Conservation (phyloP, 2,329 filamentous ascomycete species). For the Beauveria bassiana region DNA sequence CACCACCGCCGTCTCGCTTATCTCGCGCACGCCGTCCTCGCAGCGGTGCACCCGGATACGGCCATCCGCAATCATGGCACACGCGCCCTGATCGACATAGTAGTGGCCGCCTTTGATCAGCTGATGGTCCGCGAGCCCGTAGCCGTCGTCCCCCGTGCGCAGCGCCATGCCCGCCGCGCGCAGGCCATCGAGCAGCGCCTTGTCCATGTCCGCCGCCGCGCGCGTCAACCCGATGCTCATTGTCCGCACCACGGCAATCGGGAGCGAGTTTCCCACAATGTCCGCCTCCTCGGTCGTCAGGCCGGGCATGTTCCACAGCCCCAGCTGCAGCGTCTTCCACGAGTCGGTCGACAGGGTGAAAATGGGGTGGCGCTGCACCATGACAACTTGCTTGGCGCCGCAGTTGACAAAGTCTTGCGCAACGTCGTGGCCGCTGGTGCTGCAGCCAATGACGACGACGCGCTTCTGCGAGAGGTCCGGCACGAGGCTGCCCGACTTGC, state of each 20-base stretch:
- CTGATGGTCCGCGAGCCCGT: conserved; percentile 29
- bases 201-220: conserved; percentile 32
- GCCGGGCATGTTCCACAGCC: conserved; percentile 25
- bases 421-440: conserved; percentile 43
- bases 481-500: conserved; percentile 21
- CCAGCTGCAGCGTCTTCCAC: conserved; percentile 35
- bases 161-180: conserved; percentile 28
- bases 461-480: conserved; percentile 26
- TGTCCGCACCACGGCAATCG: conserved; percentile 37
- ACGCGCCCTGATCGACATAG: conserved; percentile 35
- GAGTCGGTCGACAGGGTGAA: conserved; percentile 38
- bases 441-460: conserved; percentile 40
- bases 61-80: conserved; percentile 32
- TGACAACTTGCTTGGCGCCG: conserved; percentile 38
- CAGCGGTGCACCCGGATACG: conserved; percentile 29
- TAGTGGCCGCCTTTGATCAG: conserved; percentile 33
- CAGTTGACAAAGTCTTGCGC: conserved; percentile 41
- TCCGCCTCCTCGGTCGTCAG: conserved; percentile 45
- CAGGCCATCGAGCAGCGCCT: conserved; percentile 39
- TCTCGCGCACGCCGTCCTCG: conserved; percentile 24
- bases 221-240: conserved; percentile 31
- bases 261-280: conserved; percentile 36
- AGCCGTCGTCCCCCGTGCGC: conserved; percentile 27
- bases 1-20: conserved; percentile 19
- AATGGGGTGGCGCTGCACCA: conserved; percentile 44